Conservation (phyloP, 192 early-diverging fungal genomes). For the Diversispora eburnea region DNA sequence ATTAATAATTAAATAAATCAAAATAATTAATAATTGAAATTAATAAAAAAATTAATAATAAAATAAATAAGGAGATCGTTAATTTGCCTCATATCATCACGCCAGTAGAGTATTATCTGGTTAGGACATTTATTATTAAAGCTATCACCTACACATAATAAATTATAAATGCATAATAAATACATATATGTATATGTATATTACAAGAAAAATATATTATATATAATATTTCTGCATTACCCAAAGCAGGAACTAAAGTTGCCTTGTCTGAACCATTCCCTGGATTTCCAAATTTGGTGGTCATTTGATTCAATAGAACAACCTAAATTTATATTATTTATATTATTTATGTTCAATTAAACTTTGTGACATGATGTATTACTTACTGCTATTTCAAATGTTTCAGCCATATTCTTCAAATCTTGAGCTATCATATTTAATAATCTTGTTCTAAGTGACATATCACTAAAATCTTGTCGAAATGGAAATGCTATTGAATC, state of each 20-base stretch:
- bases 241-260: conserved; percentile 18
- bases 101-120: conserved; percentile 23
- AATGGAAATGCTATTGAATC: conserved; percentile 29
- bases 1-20: no score
- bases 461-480: conserved; percentile 12
- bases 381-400: conserved; percentile 22
- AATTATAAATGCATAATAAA: neutral
- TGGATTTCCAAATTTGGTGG: conserved; percentile 13
- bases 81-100: conserved; percentile 18
- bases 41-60: no score
- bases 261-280: neutral
- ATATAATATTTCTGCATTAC: neutral
- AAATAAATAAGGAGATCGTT: neutral
- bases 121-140: conserved; percentile 15
- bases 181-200: neutral
- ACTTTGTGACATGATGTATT: neutral
- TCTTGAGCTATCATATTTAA: conserved; percentile 22
- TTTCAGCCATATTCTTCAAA: conserved; percentile 12
- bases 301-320: conserved; percentile 29
- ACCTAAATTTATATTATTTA: conserved; percentile 1
- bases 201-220: neutral
- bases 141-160: conserved; percentile 10
- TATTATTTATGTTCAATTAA: neutral
- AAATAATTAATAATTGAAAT: no score
- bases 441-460: conserved; percentile 19